Base-by-base conservation (phyloP, 352 stramenopile genomes). In the Saprolegnia parasitica region DNA sequence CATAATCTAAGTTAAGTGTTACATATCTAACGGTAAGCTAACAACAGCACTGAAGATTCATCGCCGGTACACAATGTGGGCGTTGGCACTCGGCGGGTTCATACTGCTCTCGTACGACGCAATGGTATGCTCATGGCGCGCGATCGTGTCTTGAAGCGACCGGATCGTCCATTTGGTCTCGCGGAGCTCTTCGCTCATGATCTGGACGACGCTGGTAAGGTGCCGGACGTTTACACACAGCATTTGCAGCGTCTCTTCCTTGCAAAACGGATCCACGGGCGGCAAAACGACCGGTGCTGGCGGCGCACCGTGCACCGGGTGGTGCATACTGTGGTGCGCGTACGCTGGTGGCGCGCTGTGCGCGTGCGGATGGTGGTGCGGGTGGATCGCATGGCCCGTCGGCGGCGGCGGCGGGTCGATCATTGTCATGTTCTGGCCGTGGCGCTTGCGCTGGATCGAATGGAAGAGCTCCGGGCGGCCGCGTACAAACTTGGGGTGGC, bases 401-500 rank as follows among this genome's bases (percentile, higher is more conserved):
- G 20, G 32, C 40, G 60, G 24, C 23, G 40, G 6, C 21, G 24
- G 39, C 29, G 35, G 58, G 56, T 54, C n/a, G 23, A 45, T 67
- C 20, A 29, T n/a, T 5, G 35, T 21, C 16, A 55, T 54, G 46
- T 55, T 67, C 32, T 55, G 60, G 18, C 60, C 20, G 5, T 45
- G 24, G 24, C 60, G 60, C 46, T 67, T 67, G 55, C 86, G 77
- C 64, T 83, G 79, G 71, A 96, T 96, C 72, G 93, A 81, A 26
- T 78, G 78, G 49, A 96, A 72, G 56, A 92, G 71, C 13, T 91
- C 78, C 42, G 81, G 80, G 24, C 77, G 72, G 5, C 83, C 87
- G 21, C 86, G 71, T 21, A 88, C 71, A 67, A 96, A 96, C 60
- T 89, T 86, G 46, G 91, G 82, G 72, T 96, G 89, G 23, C 81